phyloP scores from a whole-genome alignment of 495 filamentous ascomycete genomes.

The Talaromyces adpressus region DNA sequence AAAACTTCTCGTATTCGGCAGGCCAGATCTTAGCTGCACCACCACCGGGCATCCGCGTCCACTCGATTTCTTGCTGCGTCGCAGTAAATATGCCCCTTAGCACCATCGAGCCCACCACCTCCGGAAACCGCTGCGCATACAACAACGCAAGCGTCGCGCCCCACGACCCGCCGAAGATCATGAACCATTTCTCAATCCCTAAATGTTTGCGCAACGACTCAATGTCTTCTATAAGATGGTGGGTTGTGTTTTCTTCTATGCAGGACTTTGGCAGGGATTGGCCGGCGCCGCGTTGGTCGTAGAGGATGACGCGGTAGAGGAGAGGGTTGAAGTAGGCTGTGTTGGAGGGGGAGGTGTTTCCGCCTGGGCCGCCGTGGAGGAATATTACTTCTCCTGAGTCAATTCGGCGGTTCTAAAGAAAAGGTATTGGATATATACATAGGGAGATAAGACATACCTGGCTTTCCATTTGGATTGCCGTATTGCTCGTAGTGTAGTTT shows the following conservation, averaged over 20 bases:
- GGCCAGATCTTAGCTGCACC: constrained; percentile 27
- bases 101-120: constrained; percentile 24
- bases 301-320: constrained; percentile 35
- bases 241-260: constrained; percentile 36
- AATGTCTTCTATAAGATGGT: constrained; percentile 35
- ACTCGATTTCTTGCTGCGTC: constrained; percentile 21
- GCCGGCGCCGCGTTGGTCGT: constrained; percentile 42
- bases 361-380: constrained; percentile 41
- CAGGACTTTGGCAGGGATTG: constrained; percentile 31
- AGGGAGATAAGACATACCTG: constrained; percentile 7
- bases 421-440: no score
- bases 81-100: constrained; percentile 35
- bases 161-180: constrained; percentile 46
- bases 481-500: constrained; percentile 37
- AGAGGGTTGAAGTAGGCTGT: constrained; percentile 37
- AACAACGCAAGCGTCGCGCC: constrained; percentile 35
- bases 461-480: constrained; percentile 27
- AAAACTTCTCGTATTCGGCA: constrained; percentile 31
- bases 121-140: constrained; percentile 35
- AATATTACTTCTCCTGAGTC: constrained; percentile 25
- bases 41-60: constrained; percentile 17
- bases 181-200: constrained; percentile 33
- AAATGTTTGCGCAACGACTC: constrained; percentile 32
- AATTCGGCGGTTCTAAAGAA: not conserved
- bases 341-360: constrained; percentile 23